Conservation (phyloP, 2,329 filamentous ascomycete species). For the Curvularia verruculosa region DNA sequence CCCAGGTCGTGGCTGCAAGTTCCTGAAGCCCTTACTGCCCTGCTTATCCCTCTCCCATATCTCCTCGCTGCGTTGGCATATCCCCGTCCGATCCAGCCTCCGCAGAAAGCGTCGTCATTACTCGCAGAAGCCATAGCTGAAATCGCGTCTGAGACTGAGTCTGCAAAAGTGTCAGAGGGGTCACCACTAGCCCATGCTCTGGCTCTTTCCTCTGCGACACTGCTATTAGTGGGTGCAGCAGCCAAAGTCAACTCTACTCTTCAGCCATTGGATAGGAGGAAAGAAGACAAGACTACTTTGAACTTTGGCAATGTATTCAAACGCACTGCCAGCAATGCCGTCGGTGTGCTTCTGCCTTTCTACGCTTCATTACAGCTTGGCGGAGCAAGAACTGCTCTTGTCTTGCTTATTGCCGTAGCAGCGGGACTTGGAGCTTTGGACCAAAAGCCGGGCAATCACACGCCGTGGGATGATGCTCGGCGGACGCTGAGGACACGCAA, state of each 20-base stretch:
- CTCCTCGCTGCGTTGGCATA: slow-evolving; percentile 56
- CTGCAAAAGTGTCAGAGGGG: slow-evolving; percentile 12
- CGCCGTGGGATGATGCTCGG: slow-evolving; percentile 39
- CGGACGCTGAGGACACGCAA: slow-evolving; percentile 47
- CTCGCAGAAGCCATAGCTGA: slow-evolving; percentile 34
- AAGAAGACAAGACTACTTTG: slow-evolving; percentile 29
- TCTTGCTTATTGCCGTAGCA: slow-evolving; percentile 55
- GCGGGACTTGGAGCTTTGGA: slow-evolving; percentile 51
- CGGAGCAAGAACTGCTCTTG: slow-evolving; percentile 59
- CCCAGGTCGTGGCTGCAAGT: slow-evolving; percentile 47
- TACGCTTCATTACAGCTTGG: slow-evolving; percentile 63
- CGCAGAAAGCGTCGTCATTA: slow-evolving; percentile 25
- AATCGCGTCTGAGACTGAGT: slow-evolving; percentile 17
- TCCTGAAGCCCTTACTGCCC: slow-evolving; percentile 57
- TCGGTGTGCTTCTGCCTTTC: slow-evolving; percentile 59
- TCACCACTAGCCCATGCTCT: slow-evolving; percentile 53
- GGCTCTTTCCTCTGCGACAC: slow-evolving; percentile 54
- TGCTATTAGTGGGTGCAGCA: slow-evolving; percentile 53
- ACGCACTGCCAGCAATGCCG: slow-evolving; percentile 43
- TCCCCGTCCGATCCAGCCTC: slow-evolving; percentile 30
- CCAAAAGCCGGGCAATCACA: slow-evolving; percentile 42
- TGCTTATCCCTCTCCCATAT: slow-evolving; percentile 58
- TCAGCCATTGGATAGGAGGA: slow-evolving; percentile 46
- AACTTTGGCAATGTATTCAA: slow-evolving; percentile 18
- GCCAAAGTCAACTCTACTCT: slow-evolving; percentile 41